Evolutionary conservation across 306 rosid species (phyloP).

Genomic region (Sicyos edulis): DNA sequence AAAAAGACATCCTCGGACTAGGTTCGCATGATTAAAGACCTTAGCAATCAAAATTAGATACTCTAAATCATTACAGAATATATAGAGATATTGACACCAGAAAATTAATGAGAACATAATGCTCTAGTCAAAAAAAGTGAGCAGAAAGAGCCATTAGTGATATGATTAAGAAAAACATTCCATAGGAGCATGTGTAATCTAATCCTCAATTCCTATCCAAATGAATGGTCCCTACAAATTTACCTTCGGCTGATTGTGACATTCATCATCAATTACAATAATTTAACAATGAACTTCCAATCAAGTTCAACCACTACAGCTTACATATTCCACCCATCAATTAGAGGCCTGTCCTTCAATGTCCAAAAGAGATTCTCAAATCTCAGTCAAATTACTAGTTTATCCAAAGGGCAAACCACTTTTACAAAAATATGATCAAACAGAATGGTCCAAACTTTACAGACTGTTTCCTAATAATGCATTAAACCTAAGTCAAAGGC

Average conservation of each 20-base stretch:
- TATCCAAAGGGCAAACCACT: slow-evolving; percentile 16
- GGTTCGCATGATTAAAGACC: slow-evolving; percentile 19
- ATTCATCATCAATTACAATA: slow-evolving; percentile 24
- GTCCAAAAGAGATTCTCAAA: slow-evolving; percentile 21
- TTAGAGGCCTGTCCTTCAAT: slow-evolving; percentile 6
- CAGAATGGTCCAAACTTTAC: slow-evolving; percentile 19
- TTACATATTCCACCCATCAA: slow-evolving; percentile 14
- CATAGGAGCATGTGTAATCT: slow-evolving; percentile 31
- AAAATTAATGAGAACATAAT: slow-evolving; percentile 15
- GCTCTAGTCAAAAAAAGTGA: slow-evolving; percentile 22
- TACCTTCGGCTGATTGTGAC: slow-evolving; percentile 22
- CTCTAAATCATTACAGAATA: slow-evolving; percentile 20
- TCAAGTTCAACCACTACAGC: slow-evolving; percentile 14
- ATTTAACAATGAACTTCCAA: slow-evolving; percentile 22
- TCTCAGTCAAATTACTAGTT: slow-evolving; percentile 14
- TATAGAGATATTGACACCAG: slow-evolving; percentile 2
- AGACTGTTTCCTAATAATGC: slow-evolving; percentile 19
- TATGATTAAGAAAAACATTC: slow-evolving; percentile 26
- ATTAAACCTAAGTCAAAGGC: slow-evolving; percentile 15
- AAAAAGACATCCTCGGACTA: slow-evolving; percentile 2
- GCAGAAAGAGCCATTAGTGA: slow-evolving; percentile 26
- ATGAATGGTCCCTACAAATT: slow-evolving; percentile 35
- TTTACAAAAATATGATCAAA: slow-evolving; percentile 13
- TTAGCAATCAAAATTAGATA: slow-evolving; percentile 6
- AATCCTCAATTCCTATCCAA: slow-evolving; percentile 24